phyloP scores from a whole-genome alignment of 2,329 filamentous ascomycete species.

The Fusarium citri region DNA sequence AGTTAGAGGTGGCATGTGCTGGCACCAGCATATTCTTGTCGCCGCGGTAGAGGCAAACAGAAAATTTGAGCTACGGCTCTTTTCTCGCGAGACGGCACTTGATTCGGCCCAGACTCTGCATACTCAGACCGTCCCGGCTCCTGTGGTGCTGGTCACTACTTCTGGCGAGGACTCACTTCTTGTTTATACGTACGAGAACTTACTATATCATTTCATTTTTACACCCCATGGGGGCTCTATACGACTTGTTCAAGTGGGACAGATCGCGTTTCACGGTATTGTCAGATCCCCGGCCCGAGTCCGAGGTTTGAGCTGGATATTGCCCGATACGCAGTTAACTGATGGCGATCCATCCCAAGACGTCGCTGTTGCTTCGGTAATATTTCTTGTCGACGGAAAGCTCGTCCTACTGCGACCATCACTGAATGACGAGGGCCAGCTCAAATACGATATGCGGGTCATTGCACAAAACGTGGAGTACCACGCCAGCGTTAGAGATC shows the following conservation, averaged over 20 bases:
- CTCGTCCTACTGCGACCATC: constrained; percentile 91
- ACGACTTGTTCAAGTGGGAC: constrained; percentile 90
- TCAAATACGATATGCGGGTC: constrained; percentile 98
- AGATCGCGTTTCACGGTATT: constrained; percentile 97
- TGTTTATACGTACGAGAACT: constrained; percentile 97
- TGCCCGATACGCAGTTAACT: constrained; percentile 88
- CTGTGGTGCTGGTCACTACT: constrained; percentile 88
- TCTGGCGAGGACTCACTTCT: constrained; percentile 94
- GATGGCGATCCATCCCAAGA: constrained; percentile 96
- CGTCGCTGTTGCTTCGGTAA: constrained; percentile 89
- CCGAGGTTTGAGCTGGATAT: constrained; percentile 92
- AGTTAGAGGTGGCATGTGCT: constrained; percentile 96
- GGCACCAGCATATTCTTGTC: constrained; percentile 95
- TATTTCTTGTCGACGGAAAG: constrained; percentile 98
- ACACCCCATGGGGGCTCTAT: constrained; percentile 75
- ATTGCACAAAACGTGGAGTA: constrained; percentile 97
- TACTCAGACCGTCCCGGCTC: constrained; percentile 80
- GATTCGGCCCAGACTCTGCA: constrained; percentile 80
- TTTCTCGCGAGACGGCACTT: constrained; percentile 85
- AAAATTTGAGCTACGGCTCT: constrained; percentile 88
- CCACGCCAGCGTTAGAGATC: constrained; percentile 91
- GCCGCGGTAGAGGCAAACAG: constrained; percentile 90
- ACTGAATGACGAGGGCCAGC: constrained; percentile 80
- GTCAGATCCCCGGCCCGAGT: constrained; percentile 93
- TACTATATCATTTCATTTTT: constrained; percentile 95